Base-by-base conservation (phyloP, 2,329 filamentous ascomycete genomes). In the Tolypocladium tundrense region DNA sequence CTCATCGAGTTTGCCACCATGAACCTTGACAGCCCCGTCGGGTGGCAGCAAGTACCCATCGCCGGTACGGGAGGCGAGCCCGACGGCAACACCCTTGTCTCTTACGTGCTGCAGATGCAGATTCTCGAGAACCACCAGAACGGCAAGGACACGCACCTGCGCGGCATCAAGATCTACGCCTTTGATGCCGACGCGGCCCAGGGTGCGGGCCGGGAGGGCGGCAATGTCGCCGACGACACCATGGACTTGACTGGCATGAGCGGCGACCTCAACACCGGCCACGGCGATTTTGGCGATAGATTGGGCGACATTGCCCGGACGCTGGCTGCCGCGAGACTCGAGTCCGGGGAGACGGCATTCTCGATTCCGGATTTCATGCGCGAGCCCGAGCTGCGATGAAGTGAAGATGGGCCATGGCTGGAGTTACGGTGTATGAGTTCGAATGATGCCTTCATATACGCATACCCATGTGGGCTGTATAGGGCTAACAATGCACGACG, bases 81-180 rank as follows among this genome's bases (percentile, higher is more conserved):
- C 53, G 85, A 85, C 67, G 88, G 82, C 45, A 88, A 86, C 65
- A 88, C 92, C 1, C 82, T 97, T 21, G 85, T 92, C 60, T 91
- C 90, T 19, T 96, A 93, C 75, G 84, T 97, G 37, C 80, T 99
- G 35, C 92, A 97, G 72, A 86, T 97, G 67, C 86, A 89, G 64
- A 87, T 99, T 54, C 82, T 93, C 55, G 94, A 97, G 75, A 99
- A 99, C 69, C 94, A 99, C 71, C 94, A 99, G 74, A 99, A 99
- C 71, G 94, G 94, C 62, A 99, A 99, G 72, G 94, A 99, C 70
- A 99, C 94, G n/a, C 94, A 99, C 77, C 82, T 99, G 31, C 83
- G 94, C 19, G 93, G 91, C 2, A 82, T 99, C 71, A 95, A 96
- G 75, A 88, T 97, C 11, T 99, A 84, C 63, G 82, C 82, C 1